Conservation (phyloP, 257 asterid genomes). For the Haberlea rhodopensis region DNA sequence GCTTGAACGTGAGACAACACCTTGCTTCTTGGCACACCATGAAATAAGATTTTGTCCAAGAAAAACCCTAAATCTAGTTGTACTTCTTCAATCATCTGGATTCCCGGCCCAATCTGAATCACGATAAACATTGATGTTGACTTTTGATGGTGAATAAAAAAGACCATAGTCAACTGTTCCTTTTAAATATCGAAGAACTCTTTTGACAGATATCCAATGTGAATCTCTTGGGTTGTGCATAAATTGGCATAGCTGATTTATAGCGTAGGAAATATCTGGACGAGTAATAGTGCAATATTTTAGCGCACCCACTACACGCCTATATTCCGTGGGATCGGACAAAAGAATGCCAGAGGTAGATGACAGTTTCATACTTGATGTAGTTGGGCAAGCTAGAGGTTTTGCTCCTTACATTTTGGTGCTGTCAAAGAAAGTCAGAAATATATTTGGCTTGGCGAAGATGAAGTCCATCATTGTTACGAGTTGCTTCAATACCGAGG, state of each 20-base stretch:
- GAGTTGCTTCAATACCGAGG: not conserved
- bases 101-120: conserved; percentile 1
- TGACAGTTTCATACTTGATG: not conserved
- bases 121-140: not conserved
- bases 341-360: not conserved
- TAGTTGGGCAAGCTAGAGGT: not conserved
- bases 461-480: not conserved
- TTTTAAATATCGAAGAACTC: not conserved
- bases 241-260: conserved; percentile 6
- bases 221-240: not conserved
- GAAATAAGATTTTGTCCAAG: not conserved
- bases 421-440: not conserved
- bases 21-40: not conserved
- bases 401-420: not conserved
- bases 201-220: not conserved
- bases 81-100: not conserved
- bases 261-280: not conserved
- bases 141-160: not conserved
- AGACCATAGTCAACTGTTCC: conserved; percentile 4
- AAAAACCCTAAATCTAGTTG: not conserved
- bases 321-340: not conserved
- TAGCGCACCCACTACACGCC: not conserved
- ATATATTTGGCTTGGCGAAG: not conserved
- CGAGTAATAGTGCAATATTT: not conserved
- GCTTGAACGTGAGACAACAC: not conserved